phyloP scores from a whole-genome alignment of 768 basidiomycete species.

The Dentipellis sp. region DNA sequence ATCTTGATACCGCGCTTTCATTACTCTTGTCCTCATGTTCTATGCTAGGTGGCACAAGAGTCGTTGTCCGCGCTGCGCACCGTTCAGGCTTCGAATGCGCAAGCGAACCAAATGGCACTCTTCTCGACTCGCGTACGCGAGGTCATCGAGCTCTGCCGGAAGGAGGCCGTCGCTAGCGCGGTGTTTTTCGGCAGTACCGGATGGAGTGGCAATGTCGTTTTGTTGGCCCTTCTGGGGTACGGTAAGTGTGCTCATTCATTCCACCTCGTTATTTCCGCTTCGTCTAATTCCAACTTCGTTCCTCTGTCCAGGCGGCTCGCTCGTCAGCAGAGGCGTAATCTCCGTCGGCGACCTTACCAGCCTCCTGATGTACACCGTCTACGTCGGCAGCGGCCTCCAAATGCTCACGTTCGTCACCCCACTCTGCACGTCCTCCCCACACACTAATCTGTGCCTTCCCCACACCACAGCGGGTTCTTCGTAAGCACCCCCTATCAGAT shows the following conservation, averaged over 20 bases:
- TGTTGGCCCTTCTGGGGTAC: slow-evolving; percentile 84
- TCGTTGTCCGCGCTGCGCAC: slow-evolving; percentile 81
- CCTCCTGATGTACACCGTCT: slow-evolving; percentile 84
- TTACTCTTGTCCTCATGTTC: not conserved
- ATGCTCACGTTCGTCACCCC: slow-evolving; percentile 57
- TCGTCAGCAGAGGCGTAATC: slow-evolving; percentile 83
- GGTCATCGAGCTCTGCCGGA: slow-evolving; percentile 69
- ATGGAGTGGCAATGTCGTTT: slow-evolving; percentile 89
- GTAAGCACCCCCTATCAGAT: slow-evolving; percentile 2
- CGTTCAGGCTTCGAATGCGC: slow-evolving; percentile 86
- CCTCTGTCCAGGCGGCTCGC: slow-evolving; percentile 58
- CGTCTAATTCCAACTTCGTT: too few relatives aligned
- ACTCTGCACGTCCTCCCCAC: not conserved
- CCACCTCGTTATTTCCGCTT: too few relatives aligned
- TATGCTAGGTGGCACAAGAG: slow-evolving; percentile 70
- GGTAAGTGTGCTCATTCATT: slow-evolving; percentile 35
- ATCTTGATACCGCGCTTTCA: not conserved
- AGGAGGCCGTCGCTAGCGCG: slow-evolving; percentile 83
- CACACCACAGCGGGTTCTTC: slow-evolving; percentile 20
- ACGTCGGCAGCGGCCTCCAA: slow-evolving; percentile 72
- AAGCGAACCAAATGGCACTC: slow-evolving; percentile 63
- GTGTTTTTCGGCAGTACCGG: slow-evolving; percentile 91
- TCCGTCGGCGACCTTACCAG: slow-evolving; percentile 90
- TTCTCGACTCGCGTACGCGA: slow-evolving; percentile 58
- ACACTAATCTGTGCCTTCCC: not conserved